These are phyloP conservation scores for Fusarium nisikadoi DNA, from an alignment of 2,329 filamentous ascomycete genomes.

Conservation along the genomic window DNA sequence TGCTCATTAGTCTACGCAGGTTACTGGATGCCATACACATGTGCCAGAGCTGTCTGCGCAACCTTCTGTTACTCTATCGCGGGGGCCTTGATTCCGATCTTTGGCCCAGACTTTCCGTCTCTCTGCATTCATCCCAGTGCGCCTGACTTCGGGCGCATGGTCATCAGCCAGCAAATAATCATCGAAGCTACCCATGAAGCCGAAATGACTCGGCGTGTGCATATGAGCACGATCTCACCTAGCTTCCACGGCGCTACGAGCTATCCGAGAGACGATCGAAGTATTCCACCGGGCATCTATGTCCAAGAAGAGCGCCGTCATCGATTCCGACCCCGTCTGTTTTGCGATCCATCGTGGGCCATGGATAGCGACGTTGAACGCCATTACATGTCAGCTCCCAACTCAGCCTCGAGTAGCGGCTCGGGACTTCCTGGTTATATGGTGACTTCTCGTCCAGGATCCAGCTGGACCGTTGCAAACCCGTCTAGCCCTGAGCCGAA, in stretches of 20 bases:
- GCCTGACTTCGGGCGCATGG: conserved; percentile 73
- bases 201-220: conserved; percentile 34
- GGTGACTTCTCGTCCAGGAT: conserved; percentile 39
- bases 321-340: conserved; percentile 34
- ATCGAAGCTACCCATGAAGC: conserved; percentile 62
- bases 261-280: conserved; percentile 35
- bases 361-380: conserved; percentile 31
- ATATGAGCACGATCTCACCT: conserved; percentile 20
- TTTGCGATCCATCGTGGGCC: conserved; percentile 40
- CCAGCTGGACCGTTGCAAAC: conserved; percentile 35
- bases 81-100: conserved; percentile 87
- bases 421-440: conserved; percentile 43
- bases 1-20: conserved; percentile 62
- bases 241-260: conserved; percentile 26
- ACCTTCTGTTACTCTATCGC: conserved; percentile 91
- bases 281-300: conserved; percentile 10
- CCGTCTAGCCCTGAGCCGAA: conserved; percentile 35
- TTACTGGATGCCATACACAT: conserved; percentile 95
- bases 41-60: conserved; percentile 85
- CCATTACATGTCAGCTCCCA: conserved; percentile 39
- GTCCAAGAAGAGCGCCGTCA: conserved; percentile 31
- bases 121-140: conserved; percentile 74
- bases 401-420: conserved; percentile 45
- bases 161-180: conserved; percentile 69
- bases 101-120: conserved; percentile 82